Conservation (phyloP, 2,329 filamentous ascomycete species). For the Exophiala viscosa region DNA sequence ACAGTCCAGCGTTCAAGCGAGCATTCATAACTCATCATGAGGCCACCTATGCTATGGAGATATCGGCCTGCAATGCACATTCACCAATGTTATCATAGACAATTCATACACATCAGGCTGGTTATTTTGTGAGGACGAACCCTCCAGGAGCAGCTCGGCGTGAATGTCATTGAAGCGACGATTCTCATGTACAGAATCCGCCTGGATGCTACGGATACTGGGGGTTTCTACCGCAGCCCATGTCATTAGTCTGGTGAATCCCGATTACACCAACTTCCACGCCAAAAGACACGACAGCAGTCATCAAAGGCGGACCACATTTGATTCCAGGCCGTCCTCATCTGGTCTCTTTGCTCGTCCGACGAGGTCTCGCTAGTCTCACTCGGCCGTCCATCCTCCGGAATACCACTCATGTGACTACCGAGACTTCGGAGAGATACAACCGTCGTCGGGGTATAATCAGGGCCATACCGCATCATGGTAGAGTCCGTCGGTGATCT, state of each 20-base stretch:
- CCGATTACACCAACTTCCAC: not conserved
- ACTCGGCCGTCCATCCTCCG: constrained; percentile 1
- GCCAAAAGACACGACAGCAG: constrained; percentile 7
- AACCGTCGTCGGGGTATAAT: constrained; percentile 1
- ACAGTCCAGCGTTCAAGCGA: not conserved
- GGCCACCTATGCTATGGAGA: too few relatives aligned
- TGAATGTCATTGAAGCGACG: too few relatives aligned
- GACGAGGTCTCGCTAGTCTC: not conserved
- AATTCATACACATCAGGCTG: too few relatives aligned
- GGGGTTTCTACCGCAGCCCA: too few relatives aligned
- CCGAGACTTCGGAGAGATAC: constrained; percentile 2
- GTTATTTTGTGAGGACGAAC: too few relatives aligned
- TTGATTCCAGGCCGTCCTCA: not conserved
- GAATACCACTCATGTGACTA: not conserved
- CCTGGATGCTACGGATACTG: too few relatives aligned
- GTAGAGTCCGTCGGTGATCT: not conserved
- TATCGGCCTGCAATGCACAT: too few relatives aligned
- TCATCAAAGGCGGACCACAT: constrained; percentile 1
- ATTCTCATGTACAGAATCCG: too few relatives aligned
- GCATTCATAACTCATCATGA: not conserved
- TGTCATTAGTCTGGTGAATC: not conserved
- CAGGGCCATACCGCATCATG: not conserved
- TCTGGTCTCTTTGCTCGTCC: not conserved
- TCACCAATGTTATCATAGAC: too few relatives aligned
- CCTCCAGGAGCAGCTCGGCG: too few relatives aligned